A percentile compares a stretch with the other conserved stretches of the same genome.
phyloP scores from a whole-genome alignment of 2,329 filamentous ascomycete species.

The Ophiostoma sp. region DNA sequence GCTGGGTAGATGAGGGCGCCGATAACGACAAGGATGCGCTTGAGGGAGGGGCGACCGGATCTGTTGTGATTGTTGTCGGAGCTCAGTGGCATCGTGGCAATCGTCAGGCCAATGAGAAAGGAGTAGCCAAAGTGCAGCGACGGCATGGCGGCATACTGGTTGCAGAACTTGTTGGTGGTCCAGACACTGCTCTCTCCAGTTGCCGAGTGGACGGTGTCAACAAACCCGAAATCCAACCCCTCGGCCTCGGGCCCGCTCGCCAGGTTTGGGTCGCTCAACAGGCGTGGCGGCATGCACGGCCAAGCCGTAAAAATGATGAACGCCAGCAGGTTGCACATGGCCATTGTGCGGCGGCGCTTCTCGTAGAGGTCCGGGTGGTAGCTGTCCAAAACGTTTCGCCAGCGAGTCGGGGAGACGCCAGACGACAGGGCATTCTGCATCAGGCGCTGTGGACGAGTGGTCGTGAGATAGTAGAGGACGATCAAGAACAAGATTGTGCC shows the following conservation, averaged over 20 bases:
- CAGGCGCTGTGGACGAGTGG: constrained; percentile 46
- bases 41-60: constrained; percentile 48
- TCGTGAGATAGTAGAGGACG: constrained; percentile 69
- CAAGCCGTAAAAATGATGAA: constrained; percentile 62
- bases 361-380: constrained; percentile 52
- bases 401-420: background rate
- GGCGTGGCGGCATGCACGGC: constrained; percentile 54
- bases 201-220: constrained; percentile 58
- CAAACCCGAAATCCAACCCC: constrained; percentile 61
- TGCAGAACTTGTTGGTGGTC: constrained; percentile 72
- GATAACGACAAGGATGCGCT: constrained; percentile 46
- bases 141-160: constrained; percentile 72
- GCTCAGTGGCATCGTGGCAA: constrained; percentile 63
- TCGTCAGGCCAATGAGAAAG: constrained; percentile 69
- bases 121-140: constrained; percentile 76
- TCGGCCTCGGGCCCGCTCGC: constrained; percentile 54
- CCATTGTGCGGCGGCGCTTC: constrained; percentile 40
- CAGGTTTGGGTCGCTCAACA: constrained; percentile 52
- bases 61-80: constrained; percentile 28
- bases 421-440: constrained; percentile 27
- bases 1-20: constrained; percentile 64
- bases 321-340: constrained; percentile 61
- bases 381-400: background rate
- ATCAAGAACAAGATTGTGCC: constrained; percentile 69
- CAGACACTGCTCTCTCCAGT: constrained; percentile 66